phyloP scores from a whole-genome alignment of 2,329 filamentous ascomycete genomes.

The Corniculantispora saksenae region DNA sequence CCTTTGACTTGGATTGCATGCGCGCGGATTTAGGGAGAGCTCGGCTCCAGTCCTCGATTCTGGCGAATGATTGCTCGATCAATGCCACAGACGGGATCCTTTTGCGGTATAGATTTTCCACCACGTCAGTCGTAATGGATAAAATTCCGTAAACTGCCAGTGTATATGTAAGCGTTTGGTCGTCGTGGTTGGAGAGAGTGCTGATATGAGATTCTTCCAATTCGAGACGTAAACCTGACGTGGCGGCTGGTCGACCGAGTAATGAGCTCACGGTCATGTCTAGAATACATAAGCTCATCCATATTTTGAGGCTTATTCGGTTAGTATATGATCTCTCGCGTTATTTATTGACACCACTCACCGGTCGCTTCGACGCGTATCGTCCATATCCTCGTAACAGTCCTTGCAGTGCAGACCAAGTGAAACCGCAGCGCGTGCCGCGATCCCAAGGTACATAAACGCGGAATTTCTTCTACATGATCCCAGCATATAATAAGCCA shows the following conservation, averaged over 20 bases:
- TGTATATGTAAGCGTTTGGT: slow-evolving; percentile 10
- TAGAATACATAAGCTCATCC: slow-evolving; percentile 40
- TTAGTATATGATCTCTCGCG: neutral
- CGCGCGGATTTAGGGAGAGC: slow-evolving; percentile 40
- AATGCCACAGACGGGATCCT: slow-evolving; percentile 31
- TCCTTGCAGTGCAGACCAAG: slow-evolving; percentile 52
- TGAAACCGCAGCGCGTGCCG: slow-evolving; percentile 56
- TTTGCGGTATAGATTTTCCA: slow-evolving; percentile 43
- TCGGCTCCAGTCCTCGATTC: slow-evolving; percentile 48
- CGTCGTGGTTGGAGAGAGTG: slow-evolving; percentile 24
- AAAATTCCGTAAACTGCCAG: slow-evolving; percentile 44
- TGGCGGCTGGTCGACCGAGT: slow-evolving; percentile 39
- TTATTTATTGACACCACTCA: no score
- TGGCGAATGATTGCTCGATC: slow-evolving; percentile 43
- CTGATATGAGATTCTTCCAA: slow-evolving; percentile 28
- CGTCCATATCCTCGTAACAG: slow-evolving; percentile 29
- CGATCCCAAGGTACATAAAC: slow-evolving; percentile 64
- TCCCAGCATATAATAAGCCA: slow-evolving; percentile 61
- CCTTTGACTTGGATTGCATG: slow-evolving; percentile 28
- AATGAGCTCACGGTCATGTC: slow-evolving; percentile 42
- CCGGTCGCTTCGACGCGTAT: slow-evolving; percentile 24
- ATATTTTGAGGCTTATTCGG: slow-evolving; percentile 33
- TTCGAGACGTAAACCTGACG: slow-evolving; percentile 32
- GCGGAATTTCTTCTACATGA: slow-evolving; percentile 60
- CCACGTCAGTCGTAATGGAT: slow-evolving; percentile 45